A percentile compares a stretch with the other conserved stretches of the same genome.
Evolutionary conservation across 495 filamentous ascomycete genomes (phyloP).

Genomic region (Viridothelium virens): DNA sequence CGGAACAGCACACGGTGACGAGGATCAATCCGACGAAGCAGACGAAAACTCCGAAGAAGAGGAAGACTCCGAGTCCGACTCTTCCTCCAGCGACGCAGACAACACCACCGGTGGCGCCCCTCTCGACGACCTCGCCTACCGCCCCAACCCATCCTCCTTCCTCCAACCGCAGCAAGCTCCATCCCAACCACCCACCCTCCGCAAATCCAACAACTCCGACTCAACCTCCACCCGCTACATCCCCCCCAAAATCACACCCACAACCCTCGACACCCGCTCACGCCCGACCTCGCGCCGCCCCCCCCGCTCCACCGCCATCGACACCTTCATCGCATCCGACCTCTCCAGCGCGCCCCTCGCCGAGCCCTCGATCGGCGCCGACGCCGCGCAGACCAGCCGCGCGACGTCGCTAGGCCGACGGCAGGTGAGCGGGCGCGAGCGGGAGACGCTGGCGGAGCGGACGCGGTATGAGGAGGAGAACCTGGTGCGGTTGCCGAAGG

Average conservation of each 20-base stretch:
- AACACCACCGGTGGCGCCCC: neutral
- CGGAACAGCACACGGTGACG: constrained; percentile 46
- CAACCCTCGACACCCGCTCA: constrained; percentile 58
- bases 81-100: constrained; percentile 58
- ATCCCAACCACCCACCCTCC: constrained; percentile 65
- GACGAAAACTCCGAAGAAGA: constrained; percentile 56
- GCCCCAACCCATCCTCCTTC: constrained; percentile 34
- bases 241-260: constrained; percentile 63
- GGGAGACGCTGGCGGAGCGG: constrained; percentile 22
- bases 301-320: constrained; percentile 73
- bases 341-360: constrained; percentile 74
- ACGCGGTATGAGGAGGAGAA: constrained; percentile 68
- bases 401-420: neutral
- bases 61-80: constrained; percentile 43
- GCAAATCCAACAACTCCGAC: constrained; percentile 58
- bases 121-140: constrained; percentile 42
- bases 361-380: constrained; percentile 58
- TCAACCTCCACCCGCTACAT: constrained; percentile 34
- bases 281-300: constrained; percentile 56
- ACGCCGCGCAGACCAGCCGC: constrained; percentile 51
- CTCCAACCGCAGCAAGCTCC: constrained; percentile 36
- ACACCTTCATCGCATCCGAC: constrained; percentile 72
- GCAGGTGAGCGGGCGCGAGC: neutral
- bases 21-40: constrained; percentile 78
- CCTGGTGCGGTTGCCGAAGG: constrained; percentile 73